A percentile compares a stretch with the other conserved stretches of the same genome.
Evolutionary conservation across 371 early-diverging fungal species (phyloP).

Genomic region (Mucor velutinosus): DNA sequence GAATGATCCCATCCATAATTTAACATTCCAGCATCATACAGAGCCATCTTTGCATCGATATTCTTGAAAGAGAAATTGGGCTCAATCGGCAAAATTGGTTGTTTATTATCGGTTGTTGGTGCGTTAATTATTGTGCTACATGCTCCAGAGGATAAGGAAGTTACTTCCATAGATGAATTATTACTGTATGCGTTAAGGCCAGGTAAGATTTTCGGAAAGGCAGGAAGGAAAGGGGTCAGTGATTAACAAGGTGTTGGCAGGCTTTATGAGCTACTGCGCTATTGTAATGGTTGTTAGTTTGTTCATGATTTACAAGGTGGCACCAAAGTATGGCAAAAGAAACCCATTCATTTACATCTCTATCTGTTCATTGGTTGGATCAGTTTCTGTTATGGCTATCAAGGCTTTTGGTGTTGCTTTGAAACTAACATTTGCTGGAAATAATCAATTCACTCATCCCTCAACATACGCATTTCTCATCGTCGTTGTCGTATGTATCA

Average conservation of each 20-base stretch:
- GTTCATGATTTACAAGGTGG: constrained; percentile 79
- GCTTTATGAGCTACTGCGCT: constrained; percentile 77
- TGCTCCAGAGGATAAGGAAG: constrained; percentile 81
- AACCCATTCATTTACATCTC: constrained; percentile 84
- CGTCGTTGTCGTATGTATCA: constrained; percentile 74
- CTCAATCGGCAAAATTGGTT: constrained; percentile 83
- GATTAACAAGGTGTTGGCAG: constrained; percentile 25
- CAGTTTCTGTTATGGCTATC: constrained; percentile 87
- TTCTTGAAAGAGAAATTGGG: constrained; percentile 79
- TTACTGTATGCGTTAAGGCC: constrained; percentile 55
- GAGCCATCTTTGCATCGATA: constrained; percentile 39
- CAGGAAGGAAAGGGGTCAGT: constrained; percentile 15
- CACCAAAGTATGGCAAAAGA: constrained; percentile 77
- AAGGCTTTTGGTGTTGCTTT: constrained; percentile 94
- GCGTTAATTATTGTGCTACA: constrained; percentile 87
- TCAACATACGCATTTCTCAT: constrained; percentile 86
- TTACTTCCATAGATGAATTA: constrained; percentile 61
- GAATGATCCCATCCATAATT: neutral
- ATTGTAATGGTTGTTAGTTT: constrained; percentile 61
- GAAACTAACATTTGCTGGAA: constrained; percentile 86
- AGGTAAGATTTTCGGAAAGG: neutral
- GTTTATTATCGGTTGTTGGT: constrained; percentile 87
- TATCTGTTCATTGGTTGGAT: constrained; percentile 88
- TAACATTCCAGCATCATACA: neutral
- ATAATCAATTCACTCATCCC: constrained; percentile 85